phyloP scores from a whole-genome alignment of 1,139 yeast species.

The Eremothecium sinecaudum region DNA sequence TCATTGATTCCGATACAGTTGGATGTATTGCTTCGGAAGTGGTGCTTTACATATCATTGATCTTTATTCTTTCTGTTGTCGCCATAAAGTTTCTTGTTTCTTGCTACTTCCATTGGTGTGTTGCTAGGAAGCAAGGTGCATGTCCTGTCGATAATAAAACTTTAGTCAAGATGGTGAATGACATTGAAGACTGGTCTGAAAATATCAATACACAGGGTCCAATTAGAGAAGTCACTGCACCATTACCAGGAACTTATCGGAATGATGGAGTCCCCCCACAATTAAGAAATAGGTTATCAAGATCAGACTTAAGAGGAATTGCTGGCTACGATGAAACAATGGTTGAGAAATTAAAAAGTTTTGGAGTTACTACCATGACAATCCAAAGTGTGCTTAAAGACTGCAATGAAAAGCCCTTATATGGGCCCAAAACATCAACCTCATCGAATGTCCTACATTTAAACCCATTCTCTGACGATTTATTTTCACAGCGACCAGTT shows the following conservation, averaged over 20 bases:
- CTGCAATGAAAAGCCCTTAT: neutral
- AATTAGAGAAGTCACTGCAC: conserved; percentile 42
- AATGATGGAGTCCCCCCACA: conserved; percentile 16
- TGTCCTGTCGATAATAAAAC: conserved; percentile 46
- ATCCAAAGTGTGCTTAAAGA: conserved; percentile 27
- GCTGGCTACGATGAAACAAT: conserved; percentile 1
- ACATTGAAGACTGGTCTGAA: conserved; percentile 74
- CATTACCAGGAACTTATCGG: conserved; percentile 17
- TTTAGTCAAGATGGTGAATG: conserved; percentile 45
- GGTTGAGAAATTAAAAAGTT: conserved; percentile 1
- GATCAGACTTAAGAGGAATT: conserved; percentile 7
- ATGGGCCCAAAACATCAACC: conserved; percentile 1
- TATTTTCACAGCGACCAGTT: conserved; percentile 17
- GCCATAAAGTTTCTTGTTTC: conserved; percentile 71
- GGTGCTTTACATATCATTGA: conserved; percentile 69
- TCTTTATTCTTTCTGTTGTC: conserved; percentile 76
- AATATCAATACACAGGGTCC: conserved; percentile 46
- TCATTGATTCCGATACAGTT: conserved; percentile 76
- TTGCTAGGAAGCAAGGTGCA: conserved; percentile 76
- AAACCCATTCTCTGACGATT: conserved; percentile 9
- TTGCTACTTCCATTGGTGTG: conserved; percentile 77
- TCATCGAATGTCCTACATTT: neutral
- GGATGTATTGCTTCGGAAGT: conserved; percentile 93
- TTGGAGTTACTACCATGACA: conserved; percentile 33
- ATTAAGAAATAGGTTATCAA: conserved; percentile 20